Conservation (phyloP, 1,139 yeast genomes). For the Saccharomyces hybrid region DNA sequence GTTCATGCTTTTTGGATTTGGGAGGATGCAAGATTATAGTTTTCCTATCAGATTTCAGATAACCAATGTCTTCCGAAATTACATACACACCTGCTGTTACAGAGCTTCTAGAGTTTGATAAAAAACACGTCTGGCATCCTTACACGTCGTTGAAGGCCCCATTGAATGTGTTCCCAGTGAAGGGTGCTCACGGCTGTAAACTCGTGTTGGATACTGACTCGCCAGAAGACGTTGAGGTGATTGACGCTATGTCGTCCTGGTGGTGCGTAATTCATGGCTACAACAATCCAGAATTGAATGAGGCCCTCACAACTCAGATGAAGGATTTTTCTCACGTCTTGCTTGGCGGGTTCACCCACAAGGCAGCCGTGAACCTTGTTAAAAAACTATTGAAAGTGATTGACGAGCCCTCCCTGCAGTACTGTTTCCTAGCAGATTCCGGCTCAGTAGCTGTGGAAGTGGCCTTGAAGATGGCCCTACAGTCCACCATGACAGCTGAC, state of each 20-base stretch:
- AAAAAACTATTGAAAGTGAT: constrained; percentile 22
- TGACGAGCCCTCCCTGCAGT: constrained; percentile 21
- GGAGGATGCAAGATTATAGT: not conserved
- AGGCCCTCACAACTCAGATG: constrained; percentile 25
- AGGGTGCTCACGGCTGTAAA: constrained; percentile 25
- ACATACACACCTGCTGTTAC: constrained; percentile 6
- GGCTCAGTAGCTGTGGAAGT: constrained; percentile 54
- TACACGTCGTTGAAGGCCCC: constrained; percentile 30
- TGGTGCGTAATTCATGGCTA: constrained; percentile 35
- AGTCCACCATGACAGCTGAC: constrained; percentile 14
- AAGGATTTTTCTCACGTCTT: constrained; percentile 29
- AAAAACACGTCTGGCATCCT: constrained; percentile 33
- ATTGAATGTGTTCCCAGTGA: constrained; percentile 27
- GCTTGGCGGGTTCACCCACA: constrained; percentile 34
- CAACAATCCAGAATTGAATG: constrained; percentile 27
- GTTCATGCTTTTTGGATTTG: not conserved
- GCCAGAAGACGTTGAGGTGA: constrained; percentile 11
- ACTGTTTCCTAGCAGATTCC: constrained; percentile 34
- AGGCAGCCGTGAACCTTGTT: constrained; percentile 27
- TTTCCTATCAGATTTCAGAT: not conserved
- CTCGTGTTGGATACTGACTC: constrained; percentile 17
- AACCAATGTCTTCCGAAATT: not conserved
- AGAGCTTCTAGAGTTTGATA: constrained; percentile 22
- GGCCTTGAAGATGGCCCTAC: constrained; percentile 45
- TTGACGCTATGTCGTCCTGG: constrained; percentile 35